These are phyloP conservation scores for Coemansia sp. DNA, from an alignment of 192 early-diverging fungal genomes.

Conservation along the genomic window DNA sequence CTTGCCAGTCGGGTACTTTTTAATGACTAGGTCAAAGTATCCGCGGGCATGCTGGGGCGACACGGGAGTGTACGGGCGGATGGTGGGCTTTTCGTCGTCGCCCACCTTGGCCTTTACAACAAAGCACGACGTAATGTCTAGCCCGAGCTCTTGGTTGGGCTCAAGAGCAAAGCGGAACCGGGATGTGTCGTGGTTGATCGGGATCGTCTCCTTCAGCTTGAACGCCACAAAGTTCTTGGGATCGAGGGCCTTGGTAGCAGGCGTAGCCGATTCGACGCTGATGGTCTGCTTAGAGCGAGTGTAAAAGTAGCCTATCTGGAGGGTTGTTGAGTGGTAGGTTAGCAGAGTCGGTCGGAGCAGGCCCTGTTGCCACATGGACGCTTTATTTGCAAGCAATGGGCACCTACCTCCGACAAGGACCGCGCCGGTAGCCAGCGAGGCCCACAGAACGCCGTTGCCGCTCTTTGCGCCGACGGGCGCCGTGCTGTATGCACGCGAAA, in stretches of 20 bases:
- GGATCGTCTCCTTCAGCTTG: conserved; percentile 46
- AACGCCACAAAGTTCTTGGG: conserved; percentile 46
- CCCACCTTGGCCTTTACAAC: conserved; percentile 64
- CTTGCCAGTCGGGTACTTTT: conserved; percentile 68
- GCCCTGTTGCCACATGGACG: not conserved
- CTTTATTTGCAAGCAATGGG: not conserved
- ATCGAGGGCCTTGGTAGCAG: conserved; percentile 36
- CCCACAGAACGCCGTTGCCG: conserved; percentile 39
- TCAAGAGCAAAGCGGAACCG: conserved; percentile 69
- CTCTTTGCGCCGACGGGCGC: conserved; percentile 20
- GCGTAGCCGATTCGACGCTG: not conserved
- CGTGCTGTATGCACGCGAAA: conserved; percentile 47
- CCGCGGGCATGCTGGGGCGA: conserved; percentile 57
- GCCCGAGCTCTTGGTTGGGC: conserved; percentile 63
- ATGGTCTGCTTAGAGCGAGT: conserved; percentile 25
- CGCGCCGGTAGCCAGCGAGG: conserved; percentile 42
- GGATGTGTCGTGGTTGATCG: conserved; percentile 71
- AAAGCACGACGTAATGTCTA: conserved; percentile 75
- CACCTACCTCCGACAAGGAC: conserved; percentile 50
- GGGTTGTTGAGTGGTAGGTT: not conserved
- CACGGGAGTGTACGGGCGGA: conserved; percentile 85
- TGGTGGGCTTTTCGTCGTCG: conserved; percentile 62
- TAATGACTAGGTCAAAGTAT: conserved; percentile 79
- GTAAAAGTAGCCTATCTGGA: conserved; percentile 47
- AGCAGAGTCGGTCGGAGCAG: not conserved